Evolutionary conservation across 2,329 filamentous ascomycete genomes (phyloP), one percentile per base, ranked within the genome.

Genomic region (Pleochaeta shiraiana): DNA sequence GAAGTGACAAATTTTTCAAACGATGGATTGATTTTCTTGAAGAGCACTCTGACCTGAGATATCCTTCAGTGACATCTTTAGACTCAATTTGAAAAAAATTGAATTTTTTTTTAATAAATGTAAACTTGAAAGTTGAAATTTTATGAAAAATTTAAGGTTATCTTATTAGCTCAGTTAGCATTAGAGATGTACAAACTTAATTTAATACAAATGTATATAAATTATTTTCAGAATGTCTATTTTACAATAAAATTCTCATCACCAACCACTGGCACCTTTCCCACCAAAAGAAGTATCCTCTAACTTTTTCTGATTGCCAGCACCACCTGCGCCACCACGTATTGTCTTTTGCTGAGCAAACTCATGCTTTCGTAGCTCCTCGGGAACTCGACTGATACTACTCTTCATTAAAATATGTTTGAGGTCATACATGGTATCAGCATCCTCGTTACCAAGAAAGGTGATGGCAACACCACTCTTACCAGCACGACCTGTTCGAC

Each of bases 391-490:
- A 1, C 86, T 91, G 26, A 96, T 89, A 12, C 83, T 80, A 67
- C 88, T 93, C 81, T 97, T 97, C 71, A 82, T 85, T 34, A 98
- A 82, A 83, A 98, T 97, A 78, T 96, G 90, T 76, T 90, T 92
- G 67, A 98, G 78, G 73, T 98, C 93, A 74, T 95, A 96, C 80
- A 97, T 78, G 28, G 92, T 86, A 74, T 96, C 93, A 0, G 81
- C 73, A 76, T 98, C 93, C 76, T 97, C 93, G 70, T 83, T 86
- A 66, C 90, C 92, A 71, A 97, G 75, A 79, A 98, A 98, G 0
- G 93, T 98, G 68, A 98, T 93, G 1, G 93, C 88, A 63, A 95
- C 85, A 85, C 93, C 93, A 70, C 83, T 91, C 82, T 97, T 97
- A 67, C 93, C 93, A 1, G 93, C 93, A 84, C 93, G 87, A 79